phyloP scores from a whole-genome alignment of 2,329 filamentous ascomycete species.

The Tolypocladium guangdongense region DNA sequence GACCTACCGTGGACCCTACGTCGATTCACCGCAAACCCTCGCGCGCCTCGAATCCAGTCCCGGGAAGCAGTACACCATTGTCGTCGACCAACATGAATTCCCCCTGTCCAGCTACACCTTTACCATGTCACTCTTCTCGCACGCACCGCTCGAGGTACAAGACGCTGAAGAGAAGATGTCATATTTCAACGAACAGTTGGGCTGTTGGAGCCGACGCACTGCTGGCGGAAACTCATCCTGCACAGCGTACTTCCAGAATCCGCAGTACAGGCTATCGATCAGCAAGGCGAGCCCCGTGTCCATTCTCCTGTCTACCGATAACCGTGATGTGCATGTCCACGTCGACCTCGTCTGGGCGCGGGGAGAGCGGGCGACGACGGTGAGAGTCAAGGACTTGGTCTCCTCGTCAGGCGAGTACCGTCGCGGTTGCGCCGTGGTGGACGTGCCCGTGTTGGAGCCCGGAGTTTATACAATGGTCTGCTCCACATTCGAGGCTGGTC shows the following conservation, averaged over 20 bases:
- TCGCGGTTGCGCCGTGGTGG: constrained; percentile 62
- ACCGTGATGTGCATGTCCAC: constrained; percentile 63
- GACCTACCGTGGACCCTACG: constrained; percentile 68
- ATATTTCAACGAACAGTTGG: constrained; percentile 45
- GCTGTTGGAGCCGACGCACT: constrained; percentile 66
- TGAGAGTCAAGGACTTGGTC: constrained; percentile 68
- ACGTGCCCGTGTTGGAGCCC: constrained; percentile 47
- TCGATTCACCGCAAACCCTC: constrained; percentile 88
- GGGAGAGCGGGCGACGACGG: constrained; percentile 57
- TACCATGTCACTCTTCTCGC: constrained; percentile 74
- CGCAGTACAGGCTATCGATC: constrained; percentile 65
- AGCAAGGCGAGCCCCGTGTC: constrained; percentile 49
- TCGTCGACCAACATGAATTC: constrained; percentile 70
- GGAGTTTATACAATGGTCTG: constrained; percentile 82
- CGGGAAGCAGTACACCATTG: constrained; percentile 42
- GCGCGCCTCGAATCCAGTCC: constrained; percentile 47
- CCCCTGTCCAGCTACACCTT: constrained; percentile 69
- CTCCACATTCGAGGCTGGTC: constrained; percentile 78
- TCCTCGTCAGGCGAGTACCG: constrained; percentile 83
- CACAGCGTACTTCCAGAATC: constrained; percentile 70
- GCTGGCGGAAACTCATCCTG: constrained; percentile 78
- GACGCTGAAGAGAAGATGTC: constrained; percentile 50
- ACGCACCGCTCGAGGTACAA: constrained; percentile 46
- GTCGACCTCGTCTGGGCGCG: constrained; percentile 73
- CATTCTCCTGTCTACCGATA: constrained; percentile 60